Conservation (phyloP, 1,139 yeast genomes). For the Eremothecium cymbalariae region DNA sequence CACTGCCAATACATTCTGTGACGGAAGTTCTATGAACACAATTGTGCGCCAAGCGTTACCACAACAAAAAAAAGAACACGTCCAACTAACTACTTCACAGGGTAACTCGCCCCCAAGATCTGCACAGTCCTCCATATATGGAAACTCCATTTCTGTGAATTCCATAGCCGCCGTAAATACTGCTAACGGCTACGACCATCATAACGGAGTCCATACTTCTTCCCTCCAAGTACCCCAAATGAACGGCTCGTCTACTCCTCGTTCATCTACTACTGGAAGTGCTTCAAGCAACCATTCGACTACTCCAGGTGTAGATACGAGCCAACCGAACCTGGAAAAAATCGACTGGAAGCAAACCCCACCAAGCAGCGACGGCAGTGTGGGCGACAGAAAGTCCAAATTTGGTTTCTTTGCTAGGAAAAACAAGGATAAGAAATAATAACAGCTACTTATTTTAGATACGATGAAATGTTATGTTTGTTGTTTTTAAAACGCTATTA, state of each 20-base stretch:
- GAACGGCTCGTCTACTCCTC: too few species aligned
- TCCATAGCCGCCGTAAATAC: background rate
- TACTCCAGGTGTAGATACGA: too few species aligned
- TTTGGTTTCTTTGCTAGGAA: constrained; percentile 27
- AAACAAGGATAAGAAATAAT: constrained; percentile 17
- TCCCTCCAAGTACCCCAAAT: too few species aligned
- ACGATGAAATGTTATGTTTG: too few species aligned
- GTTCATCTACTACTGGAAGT: too few species aligned
- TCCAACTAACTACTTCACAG: background rate
- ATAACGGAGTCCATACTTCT: background rate
- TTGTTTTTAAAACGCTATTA: too few species aligned
- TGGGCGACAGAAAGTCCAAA: constrained; percentile 9
- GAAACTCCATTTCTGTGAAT: background rate
- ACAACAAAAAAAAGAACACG: background rate
- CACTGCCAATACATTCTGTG: background rate
- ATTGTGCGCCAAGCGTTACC: background rate
- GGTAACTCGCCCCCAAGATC: background rate
- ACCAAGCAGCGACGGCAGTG: constrained; percentile 6
- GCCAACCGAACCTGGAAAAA: too few species aligned
- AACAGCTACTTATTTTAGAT: too few species aligned
- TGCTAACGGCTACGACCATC: background rate
- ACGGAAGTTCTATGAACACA: background rate
- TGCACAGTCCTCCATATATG: background rate
- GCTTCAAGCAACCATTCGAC: too few species aligned
- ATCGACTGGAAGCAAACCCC: constrained; percentile 5